Evolutionary conservation across 345 rosid species (phyloP).

Genomic region (Euphorbia peplus): DNA sequence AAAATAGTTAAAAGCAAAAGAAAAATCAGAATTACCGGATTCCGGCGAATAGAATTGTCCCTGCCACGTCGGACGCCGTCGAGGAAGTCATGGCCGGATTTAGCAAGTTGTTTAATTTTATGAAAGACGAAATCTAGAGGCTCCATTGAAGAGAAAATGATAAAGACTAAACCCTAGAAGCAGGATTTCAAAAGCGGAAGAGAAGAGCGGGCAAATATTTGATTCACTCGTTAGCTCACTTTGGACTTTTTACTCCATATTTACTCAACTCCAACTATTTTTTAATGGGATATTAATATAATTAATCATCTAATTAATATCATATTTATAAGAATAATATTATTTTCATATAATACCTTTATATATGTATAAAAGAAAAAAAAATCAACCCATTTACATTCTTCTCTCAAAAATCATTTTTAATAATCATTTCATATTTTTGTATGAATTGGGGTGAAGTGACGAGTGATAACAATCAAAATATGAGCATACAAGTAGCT

Average conservation of each 20-base stretch:
- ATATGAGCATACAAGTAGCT: neutral
- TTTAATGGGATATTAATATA: too few species aligned
- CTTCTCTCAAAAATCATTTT: too few species aligned
- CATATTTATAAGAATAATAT: too few species aligned
- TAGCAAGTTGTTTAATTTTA: slow-evolving; percentile 44
- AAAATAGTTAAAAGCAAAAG: neutral
- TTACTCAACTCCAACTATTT: too few species aligned
- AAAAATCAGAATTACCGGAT: slow-evolving; percentile 48
- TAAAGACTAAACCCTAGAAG: slow-evolving; percentile 10
- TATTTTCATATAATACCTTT: too few species aligned
- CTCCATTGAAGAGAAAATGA: slow-evolving; percentile 40
- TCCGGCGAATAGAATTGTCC: slow-evolving; percentile 39
- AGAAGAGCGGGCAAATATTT: slow-evolving; percentile 2
- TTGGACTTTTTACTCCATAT: neutral
- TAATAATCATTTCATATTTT: too few species aligned
- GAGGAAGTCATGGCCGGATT: slow-evolving; percentile 48
- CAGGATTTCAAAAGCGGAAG: slow-evolving; percentile 7
- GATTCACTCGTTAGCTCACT: neutral
- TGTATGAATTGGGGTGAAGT: too few species aligned
- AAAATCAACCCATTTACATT: too few species aligned
- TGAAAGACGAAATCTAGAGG: slow-evolving; percentile 47
- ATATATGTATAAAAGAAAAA: too few species aligned
- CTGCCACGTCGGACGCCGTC: slow-evolving; percentile 39
- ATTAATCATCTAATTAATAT: too few species aligned
- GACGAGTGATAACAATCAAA: neutral